Percentiles rank a stretch among this genome's conserved stretches.
phyloP scores from a whole-genome alignment of 2,329 filamentous ascomycete genomes.

The Nemania abortiva region DNA sequence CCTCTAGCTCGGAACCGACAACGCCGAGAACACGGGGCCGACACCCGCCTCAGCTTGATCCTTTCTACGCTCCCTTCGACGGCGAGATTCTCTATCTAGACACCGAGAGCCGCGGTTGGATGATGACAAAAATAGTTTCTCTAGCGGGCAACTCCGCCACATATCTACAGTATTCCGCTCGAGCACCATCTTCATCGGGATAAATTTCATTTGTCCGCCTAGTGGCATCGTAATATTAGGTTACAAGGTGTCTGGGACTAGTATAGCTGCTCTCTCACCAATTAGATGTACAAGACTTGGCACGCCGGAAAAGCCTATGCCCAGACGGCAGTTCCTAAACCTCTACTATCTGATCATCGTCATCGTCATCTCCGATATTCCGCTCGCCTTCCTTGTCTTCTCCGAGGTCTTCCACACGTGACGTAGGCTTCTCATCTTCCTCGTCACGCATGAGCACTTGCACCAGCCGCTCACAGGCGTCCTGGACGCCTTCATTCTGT shows the following conservation, averaged over 20 bases:
- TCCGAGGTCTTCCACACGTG: constrained; percentile 56
- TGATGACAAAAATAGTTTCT: not conserved
- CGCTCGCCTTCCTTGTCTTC: constrained; percentile 46
- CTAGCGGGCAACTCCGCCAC: not conserved
- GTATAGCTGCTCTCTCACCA: constrained; percentile 7
- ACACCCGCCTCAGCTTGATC: not conserved
- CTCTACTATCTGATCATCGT: constrained; percentile 67
- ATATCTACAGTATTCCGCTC: not conserved
- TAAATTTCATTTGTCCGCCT: constrained; percentile 4
- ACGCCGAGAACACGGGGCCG: not conserved
- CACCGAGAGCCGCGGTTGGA: not conserved
- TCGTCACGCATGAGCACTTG: constrained; percentile 90
- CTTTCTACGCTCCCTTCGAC: not conserved
- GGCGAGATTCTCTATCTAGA: not conserved
- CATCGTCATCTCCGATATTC: constrained; percentile 42
- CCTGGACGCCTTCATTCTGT: constrained; percentile 81
- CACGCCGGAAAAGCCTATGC: constrained; percentile 1
- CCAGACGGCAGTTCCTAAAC: constrained; percentile 55
- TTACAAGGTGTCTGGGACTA: not conserved
- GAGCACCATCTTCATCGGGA: not conserved
- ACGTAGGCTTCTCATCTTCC: constrained; percentile 59
- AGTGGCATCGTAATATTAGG: not conserved
- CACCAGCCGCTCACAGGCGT: constrained; percentile 89
- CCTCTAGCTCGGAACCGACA: no score
- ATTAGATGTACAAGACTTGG: constrained; percentile 20